Evolutionary conservation across 306 rosid species (phyloP), one percentile per base, ranked within the genome.

Genomic region (Prunus mongolica): DNA sequence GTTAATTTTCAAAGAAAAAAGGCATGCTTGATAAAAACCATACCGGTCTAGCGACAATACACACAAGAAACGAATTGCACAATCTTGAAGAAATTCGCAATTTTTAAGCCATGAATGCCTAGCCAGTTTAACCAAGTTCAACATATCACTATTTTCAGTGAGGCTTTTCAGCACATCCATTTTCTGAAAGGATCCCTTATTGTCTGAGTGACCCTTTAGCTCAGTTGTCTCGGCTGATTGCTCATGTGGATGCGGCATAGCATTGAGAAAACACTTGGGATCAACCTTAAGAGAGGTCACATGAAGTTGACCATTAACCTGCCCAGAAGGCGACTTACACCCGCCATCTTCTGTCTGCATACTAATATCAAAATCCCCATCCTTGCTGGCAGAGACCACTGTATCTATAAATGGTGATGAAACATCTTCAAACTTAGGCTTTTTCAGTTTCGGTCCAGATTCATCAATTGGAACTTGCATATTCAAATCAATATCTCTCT

Each of bases 41-140:
- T 90, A 95, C 97, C 98, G 97, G 74, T 95, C 97, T 24, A 95
- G 88, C 45, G 96, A 87, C 88, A 95, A 72, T 51, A 95, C 93
- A 72, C 98, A 95, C 81, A 95, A 84, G 78, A 95, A 84, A 66
- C 98, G 97, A 67, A 95, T 88, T 50, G 89, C 92, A 81, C 96
- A 95, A 69, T 95, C 98, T 76, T 92, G 98, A 79, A 92, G 98
- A 85, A 95, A 92, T 83, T 86, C 92, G 62, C 78, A 88, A 85
- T 95, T 95, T 79, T 82, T 88, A 82, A 92, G 90, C 98, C 95
- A 95, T 51, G 94, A 90, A 86, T 86, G 90, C 87, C 96, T 89
- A 65, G 91, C 88, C 82, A 92, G 82, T 82, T 91, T 89, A 82
- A 94, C 88, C 79, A 84, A 73, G 81, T 84, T 90, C 93, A 86